Conservation (phyloP, 2,329 filamentous ascomycete species). For the Verticillium alfalfae region DNA sequence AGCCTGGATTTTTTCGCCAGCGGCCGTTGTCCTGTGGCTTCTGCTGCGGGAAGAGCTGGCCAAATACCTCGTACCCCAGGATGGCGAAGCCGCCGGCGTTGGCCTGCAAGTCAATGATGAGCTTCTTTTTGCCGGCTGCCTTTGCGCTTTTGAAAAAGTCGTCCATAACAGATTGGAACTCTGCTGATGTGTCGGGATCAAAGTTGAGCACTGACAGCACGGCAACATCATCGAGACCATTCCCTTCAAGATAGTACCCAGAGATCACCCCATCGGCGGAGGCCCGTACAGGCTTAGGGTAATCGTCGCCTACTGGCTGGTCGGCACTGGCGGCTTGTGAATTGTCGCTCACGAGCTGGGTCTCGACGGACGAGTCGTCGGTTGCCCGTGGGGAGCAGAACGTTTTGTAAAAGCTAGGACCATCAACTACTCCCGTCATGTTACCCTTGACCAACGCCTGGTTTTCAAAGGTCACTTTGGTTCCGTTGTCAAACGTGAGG, state of each 20-base stretch:
- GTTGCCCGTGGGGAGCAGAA: constrained; percentile 21
- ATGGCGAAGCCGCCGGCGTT: constrained; percentile 55
- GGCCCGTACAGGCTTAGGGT: constrained; percentile 21
- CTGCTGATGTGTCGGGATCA: constrained; percentile 14
- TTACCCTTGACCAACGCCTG: constrained; percentile 20
- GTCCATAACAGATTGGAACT: constrained; percentile 27
- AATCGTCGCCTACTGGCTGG: constrained; percentile 12
- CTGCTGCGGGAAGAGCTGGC: constrained; percentile 40
- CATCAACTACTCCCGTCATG: constrained; percentile 22
- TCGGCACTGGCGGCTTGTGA: not conserved
- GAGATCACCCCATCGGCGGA: constrained; percentile 16
- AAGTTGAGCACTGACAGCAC: constrained; percentile 21
- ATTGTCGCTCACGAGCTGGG: not conserved
- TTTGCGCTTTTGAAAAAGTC: constrained; percentile 26
- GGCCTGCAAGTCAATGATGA: constrained; percentile 52
- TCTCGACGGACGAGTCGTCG: not conserved
- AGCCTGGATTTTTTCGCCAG: constrained; percentile 33
- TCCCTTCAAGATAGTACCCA: constrained; percentile 27
- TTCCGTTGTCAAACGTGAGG: constrained; percentile 30
- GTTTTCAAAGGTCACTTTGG: constrained; percentile 20
- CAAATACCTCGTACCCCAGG: constrained; percentile 54
- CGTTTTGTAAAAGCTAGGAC: constrained; percentile 23
- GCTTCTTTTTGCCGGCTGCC: constrained; percentile 49
- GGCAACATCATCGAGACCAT: constrained; percentile 25
- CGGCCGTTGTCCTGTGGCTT: constrained; percentile 29